A percentile compares a stretch with the other conserved stretches of the same genome.
These are phyloP conservation scores for Lenwebbia sp. DNA, from an alignment of 345 rosid species.

Conservation along the genomic window DNA sequence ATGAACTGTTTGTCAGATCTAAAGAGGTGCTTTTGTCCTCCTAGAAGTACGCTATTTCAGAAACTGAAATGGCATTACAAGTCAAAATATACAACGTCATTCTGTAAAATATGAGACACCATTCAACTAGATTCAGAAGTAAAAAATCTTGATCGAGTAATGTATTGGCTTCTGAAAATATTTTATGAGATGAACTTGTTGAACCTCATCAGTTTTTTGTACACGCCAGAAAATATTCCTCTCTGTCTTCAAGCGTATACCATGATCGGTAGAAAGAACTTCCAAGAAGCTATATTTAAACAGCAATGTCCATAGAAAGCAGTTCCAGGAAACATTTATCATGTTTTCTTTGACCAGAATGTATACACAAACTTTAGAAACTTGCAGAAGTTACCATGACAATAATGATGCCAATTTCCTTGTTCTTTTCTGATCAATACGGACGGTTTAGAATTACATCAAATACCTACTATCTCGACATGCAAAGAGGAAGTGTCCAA, in stretches of 20 bases:
- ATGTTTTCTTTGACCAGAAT: not conserved
- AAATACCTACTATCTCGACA: not conserved
- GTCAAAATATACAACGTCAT: not conserved
- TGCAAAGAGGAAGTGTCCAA: not conserved
- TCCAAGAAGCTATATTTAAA: not conserved
- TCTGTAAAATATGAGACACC: not conserved
- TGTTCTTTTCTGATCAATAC: not conserved
- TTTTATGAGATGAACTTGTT: not conserved
- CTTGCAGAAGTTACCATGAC: not conserved
- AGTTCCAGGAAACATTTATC: not conserved
- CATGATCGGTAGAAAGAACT: not conserved
- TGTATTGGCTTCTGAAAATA: not conserved
- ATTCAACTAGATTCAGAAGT: not conserved
- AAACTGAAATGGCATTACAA: not conserved
- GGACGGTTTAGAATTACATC: not conserved
- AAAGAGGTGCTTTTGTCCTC: not conserved
- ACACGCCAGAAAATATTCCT: not conserved
- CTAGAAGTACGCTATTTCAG: not conserved
- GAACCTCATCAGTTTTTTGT: not conserved
- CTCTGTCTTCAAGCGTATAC: not conserved
- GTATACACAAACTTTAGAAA: not conserved
- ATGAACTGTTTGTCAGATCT: not conserved
- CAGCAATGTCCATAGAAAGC: not conserved
- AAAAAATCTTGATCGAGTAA: not conserved
- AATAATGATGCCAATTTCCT: not conserved